Conservation (phyloP, 805 yeast species). For the Schizosaccharomyces cryophilus region DNA sequence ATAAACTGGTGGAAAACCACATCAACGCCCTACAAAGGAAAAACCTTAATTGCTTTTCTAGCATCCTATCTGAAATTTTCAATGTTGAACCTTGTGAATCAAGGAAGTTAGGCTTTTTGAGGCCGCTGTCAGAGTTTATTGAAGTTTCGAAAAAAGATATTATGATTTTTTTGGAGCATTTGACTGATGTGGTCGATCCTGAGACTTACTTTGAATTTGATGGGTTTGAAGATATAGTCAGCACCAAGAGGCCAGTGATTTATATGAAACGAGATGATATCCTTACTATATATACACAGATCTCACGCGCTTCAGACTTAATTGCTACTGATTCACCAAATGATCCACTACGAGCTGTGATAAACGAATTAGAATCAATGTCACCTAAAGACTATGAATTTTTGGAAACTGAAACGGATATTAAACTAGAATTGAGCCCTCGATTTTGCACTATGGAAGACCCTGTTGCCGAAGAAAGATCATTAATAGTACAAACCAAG, state of each 20-base stretch:
- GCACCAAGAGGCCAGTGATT: slow-evolving; percentile 21
- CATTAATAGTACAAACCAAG: slow-evolving; percentile 52
- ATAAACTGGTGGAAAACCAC: slow-evolving; percentile 25
- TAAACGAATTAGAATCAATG: slow-evolving; percentile 20
- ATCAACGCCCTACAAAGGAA: slow-evolving; percentile 14
- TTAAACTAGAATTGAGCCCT: slow-evolving; percentile 37
- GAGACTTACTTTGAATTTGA: slow-evolving; percentile 26
- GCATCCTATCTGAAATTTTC: slow-evolving; percentile 15
- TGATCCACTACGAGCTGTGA: slow-evolving; percentile 27
- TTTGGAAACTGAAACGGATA: slow-evolving; percentile 23
- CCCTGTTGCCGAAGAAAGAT: slow-evolving; percentile 30
- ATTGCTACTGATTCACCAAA: slow-evolving; percentile 15
- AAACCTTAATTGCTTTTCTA: slow-evolving; percentile 32
- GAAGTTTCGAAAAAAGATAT: slow-evolving; percentile 31
- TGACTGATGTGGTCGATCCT: not conserved
- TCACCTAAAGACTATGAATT: slow-evolving; percentile 23
- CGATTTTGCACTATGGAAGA: slow-evolving; percentile 21
- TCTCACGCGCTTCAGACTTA: slow-evolving; percentile 11
- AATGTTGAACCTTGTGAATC: not conserved
- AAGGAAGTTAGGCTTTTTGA: not conserved
- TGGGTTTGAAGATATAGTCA: slow-evolving; percentile 44
- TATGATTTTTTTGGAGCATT: not conserved
- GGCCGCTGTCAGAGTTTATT: slow-evolving; percentile 16
- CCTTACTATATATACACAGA: slow-evolving; percentile 17
- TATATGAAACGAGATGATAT: slow-evolving; percentile 16